Conservation (phyloP, 352 stramenopile species). For the Pythium coloratum region DNA sequence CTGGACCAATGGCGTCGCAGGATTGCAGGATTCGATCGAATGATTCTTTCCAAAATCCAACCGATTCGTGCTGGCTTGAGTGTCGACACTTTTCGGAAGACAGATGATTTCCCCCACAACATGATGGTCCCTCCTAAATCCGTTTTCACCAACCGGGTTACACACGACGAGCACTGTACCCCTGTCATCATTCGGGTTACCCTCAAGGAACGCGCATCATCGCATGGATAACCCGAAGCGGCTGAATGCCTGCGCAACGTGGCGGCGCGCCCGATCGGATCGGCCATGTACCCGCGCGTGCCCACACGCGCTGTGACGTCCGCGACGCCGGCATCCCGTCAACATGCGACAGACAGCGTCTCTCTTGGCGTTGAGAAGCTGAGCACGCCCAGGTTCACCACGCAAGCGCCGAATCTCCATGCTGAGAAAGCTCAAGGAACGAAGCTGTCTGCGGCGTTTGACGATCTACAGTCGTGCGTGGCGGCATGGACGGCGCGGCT, state of each 20-base stretch:
- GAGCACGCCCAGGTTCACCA: slow-evolving; percentile 16
- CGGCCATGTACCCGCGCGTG: slow-evolving; percentile 3
- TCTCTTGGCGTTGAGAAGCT: neutral
- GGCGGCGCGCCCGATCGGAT: slow-evolving; percentile 1
- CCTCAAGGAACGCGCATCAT: neutral
- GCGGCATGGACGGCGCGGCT: slow-evolving; percentile 16
- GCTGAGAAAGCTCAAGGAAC: slow-evolving; percentile 17
- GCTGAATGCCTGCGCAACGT: slow-evolving; percentile 3
- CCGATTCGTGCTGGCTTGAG: neutral
- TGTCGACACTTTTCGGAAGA: neutral
- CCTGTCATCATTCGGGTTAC: neutral
- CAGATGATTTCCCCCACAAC: neutral
- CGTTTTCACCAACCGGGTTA: neutral
- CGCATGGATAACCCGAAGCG: neutral
- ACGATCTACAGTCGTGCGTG: slow-evolving; percentile 8
- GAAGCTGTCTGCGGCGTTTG: slow-evolving; percentile 13
- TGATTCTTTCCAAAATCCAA: neutral
- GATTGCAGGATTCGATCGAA: neutral
- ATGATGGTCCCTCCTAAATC: neutral
- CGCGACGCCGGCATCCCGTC: neutral
- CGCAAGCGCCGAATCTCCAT: slow-evolving; percentile 12
- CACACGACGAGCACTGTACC: neutral
- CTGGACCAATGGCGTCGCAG: neutral
- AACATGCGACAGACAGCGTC: neutral
- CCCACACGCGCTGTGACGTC: neutral